Conservation (phyloP, 148 eudicot genomes). For the Vaccinium macrocarpon region DNA sequence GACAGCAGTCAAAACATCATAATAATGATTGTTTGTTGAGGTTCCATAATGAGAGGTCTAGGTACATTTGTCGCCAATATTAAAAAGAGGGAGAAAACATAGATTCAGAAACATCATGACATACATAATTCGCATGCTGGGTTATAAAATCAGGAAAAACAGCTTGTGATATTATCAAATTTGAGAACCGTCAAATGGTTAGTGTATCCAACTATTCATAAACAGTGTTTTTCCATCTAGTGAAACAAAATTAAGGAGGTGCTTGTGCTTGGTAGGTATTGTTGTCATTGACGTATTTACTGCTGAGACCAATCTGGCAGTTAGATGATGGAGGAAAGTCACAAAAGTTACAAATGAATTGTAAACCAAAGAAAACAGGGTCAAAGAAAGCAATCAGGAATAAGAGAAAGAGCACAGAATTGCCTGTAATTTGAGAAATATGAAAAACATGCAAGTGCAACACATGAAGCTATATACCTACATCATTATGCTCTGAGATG, state of each 20-base stretch:
- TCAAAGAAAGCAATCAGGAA: not conserved
- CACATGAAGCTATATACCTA: slow-evolving; percentile 30
- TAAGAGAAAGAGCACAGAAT: not conserved
- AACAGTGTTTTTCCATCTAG: not conserved
- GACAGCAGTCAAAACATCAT: not conserved
- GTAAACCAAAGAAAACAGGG: not conserved
- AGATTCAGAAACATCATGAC: not conserved
- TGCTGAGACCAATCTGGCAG: not conserved
- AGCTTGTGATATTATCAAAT: slow-evolving; percentile 10
- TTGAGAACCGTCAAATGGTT: not conserved
- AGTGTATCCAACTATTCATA: too few species aligned
- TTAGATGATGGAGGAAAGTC: not conserved
- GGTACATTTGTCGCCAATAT: not conserved
- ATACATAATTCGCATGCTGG: not conserved
- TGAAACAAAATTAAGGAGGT: slow-evolving; percentile 5
- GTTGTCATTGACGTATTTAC: not conserved
- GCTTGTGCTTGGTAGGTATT: not conserved
- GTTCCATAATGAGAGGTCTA: not conserved
- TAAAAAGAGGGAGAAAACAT: not conserved
- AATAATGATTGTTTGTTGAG: not conserved
- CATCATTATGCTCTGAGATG: slow-evolving; percentile 78
- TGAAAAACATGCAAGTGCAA: not conserved
- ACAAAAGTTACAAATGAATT: not conserved
- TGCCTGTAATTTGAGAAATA: slow-evolving; percentile 4
- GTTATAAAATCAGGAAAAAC: not conserved